Evolutionary conservation across 2,329 filamentous ascomycete genomes (phyloP).

Genomic region (Botrytis pseudocinerea): DNA sequence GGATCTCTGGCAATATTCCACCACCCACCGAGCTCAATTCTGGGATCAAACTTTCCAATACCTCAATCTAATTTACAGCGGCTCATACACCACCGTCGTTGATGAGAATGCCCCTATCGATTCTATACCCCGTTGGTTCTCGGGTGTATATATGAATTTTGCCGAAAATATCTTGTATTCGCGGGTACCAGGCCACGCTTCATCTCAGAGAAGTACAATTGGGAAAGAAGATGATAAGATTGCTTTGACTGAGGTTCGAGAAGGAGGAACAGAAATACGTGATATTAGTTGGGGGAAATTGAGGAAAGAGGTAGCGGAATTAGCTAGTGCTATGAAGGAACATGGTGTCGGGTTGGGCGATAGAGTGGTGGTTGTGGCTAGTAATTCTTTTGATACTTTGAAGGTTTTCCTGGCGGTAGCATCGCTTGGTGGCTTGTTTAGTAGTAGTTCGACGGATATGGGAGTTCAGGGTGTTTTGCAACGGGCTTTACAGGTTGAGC

Average conservation of each 20-base stretch:
- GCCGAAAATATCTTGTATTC: constrained; percentile 78
- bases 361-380: constrained; percentile 71
- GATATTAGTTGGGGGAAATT: constrained; percentile 69
- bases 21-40: constrained; percentile 62
- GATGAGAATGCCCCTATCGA: constrained; percentile 72
- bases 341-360: constrained; percentile 70
- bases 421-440: constrained; percentile 74
- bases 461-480: constrained; percentile 76
- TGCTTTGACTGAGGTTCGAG: constrained; percentile 71
- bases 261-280: constrained; percentile 56
- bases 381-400: constrained; percentile 74
- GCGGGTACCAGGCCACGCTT: constrained; percentile 44
- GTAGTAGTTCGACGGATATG: constrained; percentile 79
- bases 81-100: constrained; percentile 59
- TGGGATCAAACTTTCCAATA: constrained; percentile 64
- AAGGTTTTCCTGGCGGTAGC: constrained; percentile 68
- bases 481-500: constrained; percentile 70
- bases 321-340: constrained; percentile 66
- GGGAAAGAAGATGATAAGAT: constrained; percentile 71
- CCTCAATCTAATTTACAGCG: constrained; percentile 62
- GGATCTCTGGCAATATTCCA: constrained; percentile 71
- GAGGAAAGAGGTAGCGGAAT: constrained; percentile 55
- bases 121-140: constrained; percentile 73
- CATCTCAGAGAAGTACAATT: constrained; percentile 50
- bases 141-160: constrained; percentile 72